phyloP scores from a whole-genome alignment of 768 basidiomycete genomes.

The Dendrothele bispora region DNA sequence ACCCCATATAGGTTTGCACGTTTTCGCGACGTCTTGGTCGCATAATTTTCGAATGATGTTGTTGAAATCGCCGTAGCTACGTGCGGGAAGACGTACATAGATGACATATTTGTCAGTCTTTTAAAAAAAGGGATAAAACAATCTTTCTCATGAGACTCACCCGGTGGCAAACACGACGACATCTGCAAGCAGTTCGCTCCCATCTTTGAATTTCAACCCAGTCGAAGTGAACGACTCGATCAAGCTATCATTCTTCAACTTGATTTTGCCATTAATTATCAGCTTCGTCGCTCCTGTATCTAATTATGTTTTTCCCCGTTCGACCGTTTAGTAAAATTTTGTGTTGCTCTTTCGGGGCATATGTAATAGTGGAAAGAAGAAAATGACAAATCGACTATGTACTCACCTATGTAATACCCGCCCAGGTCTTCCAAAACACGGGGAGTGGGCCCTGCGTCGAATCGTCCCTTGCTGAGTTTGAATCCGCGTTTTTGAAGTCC shows the following conservation, averaged over 20 bases:
- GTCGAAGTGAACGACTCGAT: constrained; percentile 44
- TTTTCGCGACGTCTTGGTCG: constrained; percentile 42
- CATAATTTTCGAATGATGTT: constrained; percentile 42
- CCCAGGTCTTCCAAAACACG: constrained; percentile 31
- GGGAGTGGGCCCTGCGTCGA: constrained; percentile 37
- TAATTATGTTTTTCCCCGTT: too few species aligned
- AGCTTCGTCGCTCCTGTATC: constrained; percentile 61
- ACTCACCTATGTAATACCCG: constrained; percentile 57
- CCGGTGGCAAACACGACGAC: constrained; percentile 63
- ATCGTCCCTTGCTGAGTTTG: constrained; percentile 39
- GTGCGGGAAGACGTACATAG: not conserved
- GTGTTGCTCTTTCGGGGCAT: too few species aligned
- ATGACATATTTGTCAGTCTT: too few species aligned
- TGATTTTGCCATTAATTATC: constrained; percentile 69
- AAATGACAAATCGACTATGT: too few species aligned
- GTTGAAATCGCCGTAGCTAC: constrained; percentile 46
- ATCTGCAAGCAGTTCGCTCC: constrained; percentile 47
- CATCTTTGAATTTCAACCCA: constrained; percentile 50
- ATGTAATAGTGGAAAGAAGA: too few species aligned
- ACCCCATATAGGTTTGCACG: constrained; percentile 58
- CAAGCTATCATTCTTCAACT: constrained; percentile 61
- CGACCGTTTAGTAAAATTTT: too few species aligned
- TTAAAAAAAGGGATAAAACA: not conserved
- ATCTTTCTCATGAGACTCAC: constrained; percentile 24
- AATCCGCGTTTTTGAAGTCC: constrained; percentile 49